Base-by-base conservation (phyloP, 129 eudicot genomes). In the Flaveria trinervia region DNA sequence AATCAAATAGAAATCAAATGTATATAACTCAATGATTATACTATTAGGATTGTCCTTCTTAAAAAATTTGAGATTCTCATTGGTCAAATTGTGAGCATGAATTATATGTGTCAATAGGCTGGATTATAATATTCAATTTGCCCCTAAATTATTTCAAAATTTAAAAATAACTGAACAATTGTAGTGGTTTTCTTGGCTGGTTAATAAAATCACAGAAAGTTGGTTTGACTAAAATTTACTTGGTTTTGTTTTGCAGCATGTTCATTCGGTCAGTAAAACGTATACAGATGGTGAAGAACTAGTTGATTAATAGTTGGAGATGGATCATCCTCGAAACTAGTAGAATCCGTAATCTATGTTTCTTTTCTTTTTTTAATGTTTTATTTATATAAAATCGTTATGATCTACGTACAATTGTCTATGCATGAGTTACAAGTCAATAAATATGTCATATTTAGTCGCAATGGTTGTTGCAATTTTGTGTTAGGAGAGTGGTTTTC, bases 211-310 rank as follows among this genome's bases (percentile, higher is more conserved):
- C 39, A 45, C 49, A 1, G 13, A 44, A 45, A 11, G 2, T 45
- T 43, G 17, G n/a, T 14, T n/a, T 1, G 16, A 16, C 18, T 6
- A 7, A 25, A 23, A 10, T 25, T 20, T 4, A 4, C n/a, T 17
- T 61, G 44, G 8, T 5, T 71, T 4, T 18, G 72, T 75, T 54
- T 67, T 62, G 73, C 78, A 79, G 83, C 65, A 79, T 71, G 70
- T 79, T 79, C 77, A 62, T 79, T 33, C 72, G 14, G 12, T 61
- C 77, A 6, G 83, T 79, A 36, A 74, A 62, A 48, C 78, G 83
- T 49, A 71, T 79, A 50, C 83, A 43, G 36, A 71, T 79, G 72
- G 72, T 64, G 33, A 71, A 57, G 69, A 79, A 64, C 48, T 71
- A 62, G 73, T 33, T 16, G 26, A 14, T 64, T 50, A 59, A 10